Conservation (phyloP, 352 stramenopile species). For the Elongisporangium senticosum region DNA sequence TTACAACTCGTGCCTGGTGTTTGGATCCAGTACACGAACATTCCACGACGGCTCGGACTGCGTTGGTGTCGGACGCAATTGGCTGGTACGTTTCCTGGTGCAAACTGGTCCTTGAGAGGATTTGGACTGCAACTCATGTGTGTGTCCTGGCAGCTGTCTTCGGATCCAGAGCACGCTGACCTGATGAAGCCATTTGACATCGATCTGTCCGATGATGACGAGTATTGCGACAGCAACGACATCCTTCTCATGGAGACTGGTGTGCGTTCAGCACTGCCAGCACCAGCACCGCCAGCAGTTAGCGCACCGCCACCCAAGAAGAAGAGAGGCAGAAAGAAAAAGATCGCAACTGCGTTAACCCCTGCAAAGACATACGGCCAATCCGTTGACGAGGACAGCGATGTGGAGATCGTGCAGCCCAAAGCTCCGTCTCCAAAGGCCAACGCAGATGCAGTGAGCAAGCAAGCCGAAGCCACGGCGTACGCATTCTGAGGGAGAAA, state of each 20-base stretch:
- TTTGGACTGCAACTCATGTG: neutral
- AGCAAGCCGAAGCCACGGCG: neutral
- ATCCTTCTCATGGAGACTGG: conserved; percentile 28
- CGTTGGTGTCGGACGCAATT: conserved; percentile 42
- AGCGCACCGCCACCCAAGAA: neutral
- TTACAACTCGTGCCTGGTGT: conserved; percentile 48
- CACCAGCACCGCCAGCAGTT: too few species aligned
- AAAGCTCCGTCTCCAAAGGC: neutral
- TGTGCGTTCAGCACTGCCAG: neutral
- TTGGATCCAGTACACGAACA: conserved; percentile 16
- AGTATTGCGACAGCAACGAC: conserved; percentile 11
- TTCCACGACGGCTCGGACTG: conserved; percentile 25
- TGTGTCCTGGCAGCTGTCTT: conserved; percentile 22
- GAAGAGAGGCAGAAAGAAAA: neutral
- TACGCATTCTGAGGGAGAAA: neutral
- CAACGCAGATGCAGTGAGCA: neutral
- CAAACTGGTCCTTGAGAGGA: neutral
- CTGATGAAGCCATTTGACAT: conserved; percentile 27
- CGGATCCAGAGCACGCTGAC: conserved; percentile 26
- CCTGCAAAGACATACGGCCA: neutral
- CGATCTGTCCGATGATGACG: conserved; percentile 10
- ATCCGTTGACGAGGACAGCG: neutral
- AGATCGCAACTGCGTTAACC: neutral
- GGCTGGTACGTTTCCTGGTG: conserved; percentile 25
- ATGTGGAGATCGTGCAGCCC: neutral